phyloP scores from a whole-genome alignment of 129 eudicot species.

The Helianthus tuberosus region DNA sequence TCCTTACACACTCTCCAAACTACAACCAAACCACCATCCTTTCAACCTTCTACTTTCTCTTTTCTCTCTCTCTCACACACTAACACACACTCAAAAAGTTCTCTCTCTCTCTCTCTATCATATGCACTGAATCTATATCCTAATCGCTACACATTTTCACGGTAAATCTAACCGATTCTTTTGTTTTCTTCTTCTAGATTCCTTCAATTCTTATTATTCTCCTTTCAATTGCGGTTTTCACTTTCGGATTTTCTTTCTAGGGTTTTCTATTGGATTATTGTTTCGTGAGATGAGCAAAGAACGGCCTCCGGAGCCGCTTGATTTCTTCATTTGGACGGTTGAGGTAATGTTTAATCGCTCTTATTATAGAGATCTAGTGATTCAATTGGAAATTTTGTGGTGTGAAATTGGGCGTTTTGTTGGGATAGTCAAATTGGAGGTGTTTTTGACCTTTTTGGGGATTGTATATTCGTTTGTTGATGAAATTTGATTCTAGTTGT shows the following conservation, averaged over 20 bases:
- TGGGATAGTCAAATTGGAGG: slow-evolving; percentile 19
- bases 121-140: slow-evolving; percentile 27
- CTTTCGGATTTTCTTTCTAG: slow-evolving; percentile 16
- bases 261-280: slow-evolving; percentile 18
- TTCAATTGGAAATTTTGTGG: slow-evolving; percentile 12
- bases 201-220: background rate
- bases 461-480: background rate
- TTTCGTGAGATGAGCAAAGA: slow-evolving; percentile 79
- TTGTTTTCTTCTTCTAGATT: background rate
- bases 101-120: slow-evolving; percentile 18
- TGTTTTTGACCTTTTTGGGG: slow-evolving; percentile 8
- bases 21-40: slow-evolving; percentile 13
- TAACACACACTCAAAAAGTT: slow-evolving; percentile 24
- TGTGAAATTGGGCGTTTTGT: slow-evolving; percentile 17
- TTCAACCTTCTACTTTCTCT: slow-evolving; percentile 14
- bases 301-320: slow-evolving; percentile 92
- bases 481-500: background rate
- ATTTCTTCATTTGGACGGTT: slow-evolving; percentile 95
- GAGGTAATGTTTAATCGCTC: slow-evolving; percentile 49
- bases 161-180: slow-evolving; percentile 26
- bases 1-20: background rate
- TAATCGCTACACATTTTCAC: slow-evolving; percentile 21
- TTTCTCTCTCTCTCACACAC: slow-evolving; percentile 9
- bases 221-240: slow-evolving; percentile 13
- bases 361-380: slow-evolving; percentile 5